Evolutionary conservation across 139 green algal species (phyloP).

Genomic region (Nannochloris sp.): DNA sequence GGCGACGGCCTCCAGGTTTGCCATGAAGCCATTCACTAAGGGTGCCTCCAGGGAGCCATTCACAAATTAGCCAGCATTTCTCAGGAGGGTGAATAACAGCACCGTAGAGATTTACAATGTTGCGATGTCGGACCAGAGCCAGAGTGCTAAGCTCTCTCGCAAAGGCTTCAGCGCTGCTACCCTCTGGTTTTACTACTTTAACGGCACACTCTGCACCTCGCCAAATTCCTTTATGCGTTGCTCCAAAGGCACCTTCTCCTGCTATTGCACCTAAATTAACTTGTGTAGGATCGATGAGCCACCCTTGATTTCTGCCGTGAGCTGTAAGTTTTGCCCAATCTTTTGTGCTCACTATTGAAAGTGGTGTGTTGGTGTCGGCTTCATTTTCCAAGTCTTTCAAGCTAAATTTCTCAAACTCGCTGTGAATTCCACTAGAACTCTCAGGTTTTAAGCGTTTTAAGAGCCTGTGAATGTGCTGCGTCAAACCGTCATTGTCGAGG

Average conservation of each 20-base stretch:
- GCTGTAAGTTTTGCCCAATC: slow-evolving; percentile 10
- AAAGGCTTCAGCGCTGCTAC: slow-evolving; percentile 48
- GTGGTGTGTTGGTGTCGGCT: not conserved
- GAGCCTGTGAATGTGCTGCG: slow-evolving; percentile 9
- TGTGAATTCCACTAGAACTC: too few relatives aligned
- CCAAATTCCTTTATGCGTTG: slow-evolving; percentile 62
- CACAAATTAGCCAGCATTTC: slow-evolving; percentile 67
- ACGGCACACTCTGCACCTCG: slow-evolving; percentile 53
- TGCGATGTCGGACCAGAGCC: slow-evolving; percentile 50
- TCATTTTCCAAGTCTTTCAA: not conserved
- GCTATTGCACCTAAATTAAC: slow-evolving; percentile 46
- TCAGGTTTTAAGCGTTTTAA: not conserved
- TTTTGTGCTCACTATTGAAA: not conserved
- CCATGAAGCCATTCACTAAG: slow-evolving; percentile 53
- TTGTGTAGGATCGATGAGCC: slow-evolving; percentile 28
- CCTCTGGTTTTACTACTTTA: slow-evolving; percentile 49
- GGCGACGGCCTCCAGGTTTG: slow-evolving; percentile 8
- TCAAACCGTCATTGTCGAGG: slow-evolving; percentile 8
- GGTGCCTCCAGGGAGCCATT: slow-evolving; percentile 69
- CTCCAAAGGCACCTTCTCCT: slow-evolving; percentile 70
- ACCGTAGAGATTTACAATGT: slow-evolving; percentile 60
- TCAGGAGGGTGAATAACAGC: slow-evolving; percentile 40
- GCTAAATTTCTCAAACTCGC: not conserved
- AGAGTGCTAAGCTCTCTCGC: slow-evolving; percentile 64
- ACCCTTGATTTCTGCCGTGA: slow-evolving; percentile 8